Evolutionary conservation across 2,329 filamentous ascomycete genomes (phyloP).

Genomic region (Hypoxylon rubiginosum): DNA sequence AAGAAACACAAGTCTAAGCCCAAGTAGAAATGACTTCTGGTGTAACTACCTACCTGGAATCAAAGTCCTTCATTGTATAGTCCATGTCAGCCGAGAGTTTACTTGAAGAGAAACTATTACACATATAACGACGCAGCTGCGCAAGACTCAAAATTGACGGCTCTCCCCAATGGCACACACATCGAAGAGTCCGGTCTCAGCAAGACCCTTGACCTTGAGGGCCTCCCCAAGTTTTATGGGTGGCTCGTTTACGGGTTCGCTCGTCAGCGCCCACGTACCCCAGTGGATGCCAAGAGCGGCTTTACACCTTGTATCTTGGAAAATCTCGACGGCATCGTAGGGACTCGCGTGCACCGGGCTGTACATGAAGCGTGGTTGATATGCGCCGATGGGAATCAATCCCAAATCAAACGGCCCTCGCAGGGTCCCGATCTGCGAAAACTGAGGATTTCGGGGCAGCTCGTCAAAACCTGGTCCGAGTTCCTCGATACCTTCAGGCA

Average conservation of each 20-base stretch:
- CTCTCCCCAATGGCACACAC: slow-evolving; percentile 88
- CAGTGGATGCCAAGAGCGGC: slow-evolving; percentile 91
- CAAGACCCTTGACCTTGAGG: slow-evolving; percentile 73
- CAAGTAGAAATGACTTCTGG: too few relatives aligned
- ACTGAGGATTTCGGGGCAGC: slow-evolving; percentile 83
- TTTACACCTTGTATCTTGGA: slow-evolving; percentile 83
- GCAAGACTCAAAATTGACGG: slow-evolving; percentile 71
- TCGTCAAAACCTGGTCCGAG: slow-evolving; percentile 75
- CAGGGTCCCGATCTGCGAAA: slow-evolving; percentile 82
- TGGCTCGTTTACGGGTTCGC: slow-evolving; percentile 87
- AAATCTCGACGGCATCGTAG: slow-evolving; percentile 89
- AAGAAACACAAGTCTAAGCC: too few relatives aligned
- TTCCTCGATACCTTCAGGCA: slow-evolving; percentile 77
- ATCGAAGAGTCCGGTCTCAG: slow-evolving; percentile 81
- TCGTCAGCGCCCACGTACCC: slow-evolving; percentile 89
- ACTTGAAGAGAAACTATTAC: too few relatives aligned
- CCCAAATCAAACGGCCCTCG: slow-evolving; percentile 91
- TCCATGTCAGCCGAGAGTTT: too few relatives aligned
- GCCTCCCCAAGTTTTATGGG: slow-evolving; percentile 79
- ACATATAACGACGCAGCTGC: too few relatives aligned
- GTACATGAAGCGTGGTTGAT: slow-evolving; percentile 78
- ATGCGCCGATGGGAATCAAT: slow-evolving; percentile 92
- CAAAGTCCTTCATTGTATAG: too few relatives aligned
- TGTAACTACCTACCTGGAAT: too few relatives aligned
- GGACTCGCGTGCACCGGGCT: slow-evolving; percentile 88